These are phyloP conservation scores for Penicillium sp. DNA, from an alignment of 2,329 filamentous ascomycete genomes.

Conservation along the genomic window DNA sequence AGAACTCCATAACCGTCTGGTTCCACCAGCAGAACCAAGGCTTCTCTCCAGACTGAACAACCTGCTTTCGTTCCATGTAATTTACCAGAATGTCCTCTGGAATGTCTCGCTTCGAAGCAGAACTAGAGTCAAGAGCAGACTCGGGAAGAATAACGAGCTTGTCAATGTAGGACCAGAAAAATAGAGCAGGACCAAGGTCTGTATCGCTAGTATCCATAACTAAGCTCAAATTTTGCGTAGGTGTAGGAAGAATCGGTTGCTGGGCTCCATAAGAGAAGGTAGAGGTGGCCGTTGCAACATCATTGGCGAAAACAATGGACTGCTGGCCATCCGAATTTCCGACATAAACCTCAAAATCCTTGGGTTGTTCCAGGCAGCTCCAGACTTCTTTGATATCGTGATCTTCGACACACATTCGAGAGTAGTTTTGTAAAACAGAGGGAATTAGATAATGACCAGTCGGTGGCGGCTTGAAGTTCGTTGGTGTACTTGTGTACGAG, in stretches of 20 bases:
- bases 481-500: constrained; percentile 48
- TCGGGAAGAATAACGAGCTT: constrained; percentile 60
- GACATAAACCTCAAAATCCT: constrained; percentile 34
- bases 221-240: constrained; percentile 51
- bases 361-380: constrained; percentile 46
- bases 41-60: constrained; percentile 55
- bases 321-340: constrained; percentile 24
- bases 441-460: constrained; percentile 53
- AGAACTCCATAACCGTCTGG: constrained; percentile 64
- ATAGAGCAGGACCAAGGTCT: constrained; percentile 61
- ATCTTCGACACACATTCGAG: constrained; percentile 51
- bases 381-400: constrained; percentile 50
- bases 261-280: constrained; percentile 62
- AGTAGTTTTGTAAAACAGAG: constrained; percentile 47
- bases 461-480: constrained; percentile 46
- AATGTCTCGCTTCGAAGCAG: constrained; percentile 30
- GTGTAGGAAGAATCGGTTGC: constrained; percentile 49
- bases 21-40: constrained; percentile 74
- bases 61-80: constrained; percentile 38
- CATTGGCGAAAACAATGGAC: constrained; percentile 41
- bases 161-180: constrained; percentile 63
- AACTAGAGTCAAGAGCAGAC: constrained; percentile 32
- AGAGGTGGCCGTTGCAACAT: constrained; percentile 30
- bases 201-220: constrained; percentile 59
- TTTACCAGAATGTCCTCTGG: constrained; percentile 20